Percentiles rank a stretch among this genome's conserved stretches.
Conservation (phyloP, 345 rosid genomes). For the Geranium rotundifolium region DNA sequence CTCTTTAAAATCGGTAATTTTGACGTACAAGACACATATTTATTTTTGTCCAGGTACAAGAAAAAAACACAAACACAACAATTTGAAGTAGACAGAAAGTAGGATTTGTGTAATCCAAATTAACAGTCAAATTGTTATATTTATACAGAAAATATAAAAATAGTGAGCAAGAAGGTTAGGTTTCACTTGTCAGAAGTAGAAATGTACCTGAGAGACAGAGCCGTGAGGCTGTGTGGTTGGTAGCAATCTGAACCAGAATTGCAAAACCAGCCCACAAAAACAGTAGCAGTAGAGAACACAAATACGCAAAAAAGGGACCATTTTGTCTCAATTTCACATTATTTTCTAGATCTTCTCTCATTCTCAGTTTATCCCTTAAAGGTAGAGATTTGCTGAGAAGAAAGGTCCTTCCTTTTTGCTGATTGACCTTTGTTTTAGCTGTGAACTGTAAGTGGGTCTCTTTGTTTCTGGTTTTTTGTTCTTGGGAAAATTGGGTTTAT, state of each 20-base stretch:
- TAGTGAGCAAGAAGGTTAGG: neutral
- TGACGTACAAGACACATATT: too few relatives aligned
- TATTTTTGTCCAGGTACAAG: too few relatives aligned
- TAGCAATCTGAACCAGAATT: neutral
- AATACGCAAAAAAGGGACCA: neutral
- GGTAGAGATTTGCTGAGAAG: neutral
- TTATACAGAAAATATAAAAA: too few relatives aligned
- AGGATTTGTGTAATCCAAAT: too few relatives aligned
- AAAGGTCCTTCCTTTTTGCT: neutral
- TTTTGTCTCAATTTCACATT: neutral
- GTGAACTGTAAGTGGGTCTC: neutral
- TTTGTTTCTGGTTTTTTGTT: neutral
- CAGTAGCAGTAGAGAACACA: neutral
- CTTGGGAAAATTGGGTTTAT: too few relatives aligned
- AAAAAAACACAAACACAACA: too few relatives aligned
- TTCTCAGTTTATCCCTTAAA: neutral
- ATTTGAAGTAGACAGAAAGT: too few relatives aligned
- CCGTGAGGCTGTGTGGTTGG: neutral
- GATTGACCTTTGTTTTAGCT: neutral
- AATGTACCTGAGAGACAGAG: neutral
- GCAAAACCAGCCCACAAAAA: neutral
- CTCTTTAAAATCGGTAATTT: too few relatives aligned
- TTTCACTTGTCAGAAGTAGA: neutral
- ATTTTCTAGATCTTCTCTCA: neutral
- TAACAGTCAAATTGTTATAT: too few relatives aligned